These are phyloP conservation scores for Oehlia diaphana DNA, from an alignment of 192 early-diverging fungal species.

Conservation along the genomic window DNA sequence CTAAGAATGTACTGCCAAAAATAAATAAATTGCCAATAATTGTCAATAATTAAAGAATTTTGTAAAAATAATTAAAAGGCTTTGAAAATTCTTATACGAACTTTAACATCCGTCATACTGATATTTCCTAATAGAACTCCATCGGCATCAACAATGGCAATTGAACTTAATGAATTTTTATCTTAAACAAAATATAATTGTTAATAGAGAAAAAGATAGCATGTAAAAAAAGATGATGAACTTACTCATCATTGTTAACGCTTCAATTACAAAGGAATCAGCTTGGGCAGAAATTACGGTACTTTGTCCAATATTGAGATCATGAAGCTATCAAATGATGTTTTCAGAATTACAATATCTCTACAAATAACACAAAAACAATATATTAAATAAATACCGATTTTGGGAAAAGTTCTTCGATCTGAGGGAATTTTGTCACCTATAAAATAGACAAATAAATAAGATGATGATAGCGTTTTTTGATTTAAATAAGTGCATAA, in stretches of 20 bases:
- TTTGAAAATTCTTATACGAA: slow-evolving; percentile 10
- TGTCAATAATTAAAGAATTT: not conserved
- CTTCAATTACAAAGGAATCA: slow-evolving; percentile 61
- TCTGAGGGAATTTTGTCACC: slow-evolving; percentile 37
- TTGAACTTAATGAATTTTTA: slow-evolving; percentile 59
- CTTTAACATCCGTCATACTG: slow-evolving; percentile 71
- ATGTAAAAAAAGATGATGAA: not conserved
- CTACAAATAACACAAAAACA: not conserved
- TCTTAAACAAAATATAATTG: slow-evolving; percentile 35
- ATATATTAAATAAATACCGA: slow-evolving; percentile 34
- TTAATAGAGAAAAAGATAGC: not conserved
- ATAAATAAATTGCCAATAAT: not conserved
- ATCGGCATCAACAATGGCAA: slow-evolving; percentile 57
- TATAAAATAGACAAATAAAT: not conserved
- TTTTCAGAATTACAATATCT: not conserved
- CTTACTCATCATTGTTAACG: slow-evolving; percentile 63
- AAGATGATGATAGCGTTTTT: not conserved
- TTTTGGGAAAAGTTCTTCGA: slow-evolving; percentile 47
- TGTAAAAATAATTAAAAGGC: not conserved
- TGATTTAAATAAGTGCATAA: not conserved
- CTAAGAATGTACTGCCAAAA: slow-evolving; percentile 34
- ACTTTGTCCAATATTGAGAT: slow-evolving; percentile 57
- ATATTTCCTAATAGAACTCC: slow-evolving; percentile 64
- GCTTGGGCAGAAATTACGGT: slow-evolving; percentile 55
- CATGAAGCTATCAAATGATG: slow-evolving; percentile 39